Percentiles rank a stretch among this genome's conserved stretches.
These are phyloP conservation scores for Chlorella variabilis DNA, from an alignment of 163 green algal species.

Conservation along the genomic window DNA sequence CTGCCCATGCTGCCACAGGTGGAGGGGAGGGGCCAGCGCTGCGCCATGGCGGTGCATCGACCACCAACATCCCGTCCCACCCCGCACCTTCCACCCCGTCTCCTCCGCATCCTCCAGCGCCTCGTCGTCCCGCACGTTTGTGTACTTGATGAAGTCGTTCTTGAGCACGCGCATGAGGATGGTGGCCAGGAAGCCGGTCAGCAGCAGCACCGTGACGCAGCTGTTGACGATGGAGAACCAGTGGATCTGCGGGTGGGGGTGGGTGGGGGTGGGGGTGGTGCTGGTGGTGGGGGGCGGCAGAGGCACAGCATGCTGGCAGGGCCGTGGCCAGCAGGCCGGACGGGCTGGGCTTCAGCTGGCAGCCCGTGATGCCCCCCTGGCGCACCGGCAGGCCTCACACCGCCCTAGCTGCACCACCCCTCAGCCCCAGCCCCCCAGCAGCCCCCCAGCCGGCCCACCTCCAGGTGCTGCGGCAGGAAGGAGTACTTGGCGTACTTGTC, in stretches of 20 bases:
- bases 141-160: slow-evolving; percentile 86
- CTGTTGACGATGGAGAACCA: slow-evolving; percentile 99
- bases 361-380: too few relatives aligned
- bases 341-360: too few relatives aligned
- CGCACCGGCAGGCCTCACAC: neutral
- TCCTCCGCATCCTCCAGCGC: slow-evolving; percentile 88
- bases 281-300: neutral
- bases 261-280: neutral
- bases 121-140: slow-evolving; percentile 50
- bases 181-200: slow-evolving; percentile 98
- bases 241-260: slow-evolving; percentile 87
- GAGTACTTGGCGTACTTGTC: slow-evolving; percentile 96
- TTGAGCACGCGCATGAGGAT: slow-evolving; percentile 99
- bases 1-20: too few relatives aligned
- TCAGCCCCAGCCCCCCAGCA: slow-evolving; percentile 39
- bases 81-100: slow-evolving; percentile 90
- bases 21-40: too few relatives aligned
- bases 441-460: slow-evolving; percentile 96
- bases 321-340: too few relatives aligned
- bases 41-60: too few relatives aligned
- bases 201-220: slow-evolving; percentile 98
- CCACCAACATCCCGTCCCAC: too few relatives aligned
- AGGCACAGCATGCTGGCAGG: neutral
- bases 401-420: neutral
- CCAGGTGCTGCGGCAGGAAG: slow-evolving; percentile 97